Evolutionary conservation across 768 basidiomycete species (phyloP).

Genomic region (Cantharellus anzutake): DNA sequence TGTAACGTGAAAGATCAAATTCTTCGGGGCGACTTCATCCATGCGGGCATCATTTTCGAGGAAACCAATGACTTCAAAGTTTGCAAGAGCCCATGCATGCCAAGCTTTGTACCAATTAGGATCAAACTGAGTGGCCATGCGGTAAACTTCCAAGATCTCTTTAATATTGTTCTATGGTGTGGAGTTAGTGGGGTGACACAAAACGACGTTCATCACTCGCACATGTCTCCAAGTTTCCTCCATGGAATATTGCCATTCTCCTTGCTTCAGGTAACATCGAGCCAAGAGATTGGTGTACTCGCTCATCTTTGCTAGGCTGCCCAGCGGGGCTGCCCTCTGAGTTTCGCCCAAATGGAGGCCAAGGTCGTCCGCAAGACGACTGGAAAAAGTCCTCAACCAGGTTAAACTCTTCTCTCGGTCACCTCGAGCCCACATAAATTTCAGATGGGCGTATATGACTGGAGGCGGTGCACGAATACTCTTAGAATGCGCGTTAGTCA

Average conservation of each 20-base stretch:
- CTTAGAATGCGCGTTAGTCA: constrained; percentile 1
- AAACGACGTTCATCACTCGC: constrained; percentile 15
- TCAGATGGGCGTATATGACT: constrained; percentile 90
- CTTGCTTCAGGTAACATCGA: constrained; percentile 90
- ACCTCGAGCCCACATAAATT: constrained; percentile 87
- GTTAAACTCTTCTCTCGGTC: constrained; percentile 57
- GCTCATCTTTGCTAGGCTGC: constrained; percentile 22
- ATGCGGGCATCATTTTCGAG: constrained; percentile 45
- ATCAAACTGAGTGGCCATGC: constrained; percentile 77
- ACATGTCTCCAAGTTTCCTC: constrained; percentile 67
- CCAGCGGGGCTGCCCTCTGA: constrained; percentile 21
- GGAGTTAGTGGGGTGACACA: constrained; percentile 1
- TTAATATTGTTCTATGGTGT: constrained; percentile 46
- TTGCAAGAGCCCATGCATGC: constrained; percentile 96
- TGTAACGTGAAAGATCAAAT: constrained; percentile 66
- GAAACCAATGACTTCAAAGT: constrained; percentile 79
- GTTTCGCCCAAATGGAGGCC: constrained; percentile 37
- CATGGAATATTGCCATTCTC: constrained; percentile 78
- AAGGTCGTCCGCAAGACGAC: constrained; percentile 56
- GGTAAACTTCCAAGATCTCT: constrained; percentile 70
- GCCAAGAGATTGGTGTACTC: constrained; percentile 80
- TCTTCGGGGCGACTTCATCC: constrained; percentile 37
- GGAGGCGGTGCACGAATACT: constrained; percentile 34
- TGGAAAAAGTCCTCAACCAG: constrained; percentile 67
- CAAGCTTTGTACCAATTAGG: constrained; percentile 98